Conservation (phyloP, 805 yeast species). For the Candida anglica region DNA sequence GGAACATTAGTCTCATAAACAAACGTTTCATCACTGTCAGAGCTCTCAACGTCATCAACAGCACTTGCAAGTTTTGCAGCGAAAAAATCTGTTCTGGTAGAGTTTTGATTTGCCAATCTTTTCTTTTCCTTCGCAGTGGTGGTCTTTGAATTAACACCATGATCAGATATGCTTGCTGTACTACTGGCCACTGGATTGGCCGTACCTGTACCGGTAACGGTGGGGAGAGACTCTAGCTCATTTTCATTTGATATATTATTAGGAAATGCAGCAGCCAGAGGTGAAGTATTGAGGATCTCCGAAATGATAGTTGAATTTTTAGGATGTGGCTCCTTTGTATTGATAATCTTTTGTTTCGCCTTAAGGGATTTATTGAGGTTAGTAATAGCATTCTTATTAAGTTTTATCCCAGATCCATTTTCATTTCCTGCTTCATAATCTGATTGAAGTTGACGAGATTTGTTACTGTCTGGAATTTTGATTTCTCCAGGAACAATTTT, state of each 20-base stretch:
- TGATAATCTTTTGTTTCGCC: conserved; percentile 39
- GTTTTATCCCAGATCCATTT: neutral
- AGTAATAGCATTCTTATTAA: conserved; percentile 30
- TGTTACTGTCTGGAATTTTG: neutral
- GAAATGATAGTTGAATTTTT: conserved; percentile 31
- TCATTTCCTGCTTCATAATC: neutral
- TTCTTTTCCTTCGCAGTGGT: conserved; percentile 17
- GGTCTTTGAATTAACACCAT: neutral
- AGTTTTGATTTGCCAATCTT: conserved; percentile 42
- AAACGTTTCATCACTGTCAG: conserved; percentile 92
- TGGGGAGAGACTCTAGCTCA: conserved; percentile 5
- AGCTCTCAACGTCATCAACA: conserved; percentile 80
- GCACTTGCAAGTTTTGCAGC: conserved; percentile 95
- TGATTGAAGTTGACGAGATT: neutral
- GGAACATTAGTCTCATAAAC: conserved; percentile 66
- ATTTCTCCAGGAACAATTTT: too few species aligned
- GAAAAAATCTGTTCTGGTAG: conserved; percentile 85
- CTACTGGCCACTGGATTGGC: neutral
- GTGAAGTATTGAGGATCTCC: conserved; percentile 34
- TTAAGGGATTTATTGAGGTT: conserved; percentile 40
- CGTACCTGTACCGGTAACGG: neutral
- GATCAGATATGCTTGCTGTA: neutral
- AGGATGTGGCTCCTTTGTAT: conserved; percentile 31
- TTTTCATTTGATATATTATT: conserved; percentile 4
- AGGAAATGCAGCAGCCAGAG: conserved; percentile 20